These are phyloP conservation scores for Suillus tomentosus DNA, from an alignment of 768 basidiomycete genomes.

Conservation along the genomic window DNA sequence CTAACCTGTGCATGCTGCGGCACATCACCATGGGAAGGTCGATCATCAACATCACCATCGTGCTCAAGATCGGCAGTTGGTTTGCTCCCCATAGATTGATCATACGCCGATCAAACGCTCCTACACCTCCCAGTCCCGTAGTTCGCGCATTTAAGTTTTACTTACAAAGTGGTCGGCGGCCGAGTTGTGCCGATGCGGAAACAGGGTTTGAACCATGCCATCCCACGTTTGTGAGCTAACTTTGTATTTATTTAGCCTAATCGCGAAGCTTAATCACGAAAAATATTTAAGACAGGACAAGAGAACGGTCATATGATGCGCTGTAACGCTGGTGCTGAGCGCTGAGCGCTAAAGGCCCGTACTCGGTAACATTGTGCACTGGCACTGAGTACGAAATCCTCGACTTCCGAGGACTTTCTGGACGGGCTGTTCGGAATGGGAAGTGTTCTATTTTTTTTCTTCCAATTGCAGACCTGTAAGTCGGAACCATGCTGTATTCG, in stretches of 20 bases:
- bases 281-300: background rate
- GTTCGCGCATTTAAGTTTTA: background rate
- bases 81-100: background rate
- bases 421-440: background rate
- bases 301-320: background rate
- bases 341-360: background rate
- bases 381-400: background rate
- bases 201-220: background rate
- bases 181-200: background rate
- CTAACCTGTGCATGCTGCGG: constrained; percentile 1
- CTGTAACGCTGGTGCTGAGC: background rate
- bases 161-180: background rate
- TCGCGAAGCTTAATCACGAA: background rate
- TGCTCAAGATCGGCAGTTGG: background rate
- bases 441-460: background rate
- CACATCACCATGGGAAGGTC: constrained; percentile 2
- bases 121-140: background rate
- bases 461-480: background rate
- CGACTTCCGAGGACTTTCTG: background rate
- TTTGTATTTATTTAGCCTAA: background rate
- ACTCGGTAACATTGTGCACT: background rate
- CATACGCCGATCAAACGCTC: background rate
- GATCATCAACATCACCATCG: background rate
- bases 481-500: background rate
- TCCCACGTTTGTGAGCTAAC: background rate